Evolutionary conservation across 2,329 filamentous ascomycete genomes (phyloP), one percentile per base, ranked within the genome.

Genomic region (Aspergillus novofumigatus): DNA sequence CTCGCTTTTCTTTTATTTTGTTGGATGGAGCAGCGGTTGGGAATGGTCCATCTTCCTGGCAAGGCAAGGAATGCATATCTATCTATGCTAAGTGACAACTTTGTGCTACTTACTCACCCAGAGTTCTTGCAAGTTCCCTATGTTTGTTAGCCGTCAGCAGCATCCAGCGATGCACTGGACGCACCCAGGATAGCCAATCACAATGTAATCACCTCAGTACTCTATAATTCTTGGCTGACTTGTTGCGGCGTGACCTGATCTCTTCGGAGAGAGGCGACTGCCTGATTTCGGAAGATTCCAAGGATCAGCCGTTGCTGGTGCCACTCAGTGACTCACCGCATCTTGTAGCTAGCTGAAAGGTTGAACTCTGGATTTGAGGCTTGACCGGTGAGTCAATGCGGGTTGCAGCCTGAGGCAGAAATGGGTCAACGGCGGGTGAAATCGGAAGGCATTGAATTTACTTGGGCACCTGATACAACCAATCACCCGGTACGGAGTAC

Each of bases 1-100:
- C 14, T 17, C 32, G 52, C 59, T 54, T 54, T 56, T 49, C 60
- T 38, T 54, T 57, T 44, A 55, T 55, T 56, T 55, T 49, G 38
- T 51, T 55, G 48, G 32, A 28, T 32, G n/a, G 49, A 47, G 44
- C 44, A 26, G 44, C 23, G 45, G 49, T 52, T 48, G 49, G 49
- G 49, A 51, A 53, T 20, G 32, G 49, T 44, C 41, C 20, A 29
- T 7, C 29, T 28, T 35, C 51, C 59, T 35, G n/a, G 44, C 49
- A 48, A 32, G 53, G 60, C 32, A 44, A 53, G 58, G 54, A 45
- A 32, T 50, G 55, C 38, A 17, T 42, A 35, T 54, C 49, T 53
- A 26, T 14, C 44, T 47, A 47, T 47, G 10, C 11, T 47, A 47
- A 2, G 21, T 47, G 21, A 47, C 20, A 10, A 4, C 7, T 9